These are phyloP conservation scores for Saccharomyces hybrid DNA, from an alignment of 1,139 yeast species.

Conservation along the genomic window DNA sequence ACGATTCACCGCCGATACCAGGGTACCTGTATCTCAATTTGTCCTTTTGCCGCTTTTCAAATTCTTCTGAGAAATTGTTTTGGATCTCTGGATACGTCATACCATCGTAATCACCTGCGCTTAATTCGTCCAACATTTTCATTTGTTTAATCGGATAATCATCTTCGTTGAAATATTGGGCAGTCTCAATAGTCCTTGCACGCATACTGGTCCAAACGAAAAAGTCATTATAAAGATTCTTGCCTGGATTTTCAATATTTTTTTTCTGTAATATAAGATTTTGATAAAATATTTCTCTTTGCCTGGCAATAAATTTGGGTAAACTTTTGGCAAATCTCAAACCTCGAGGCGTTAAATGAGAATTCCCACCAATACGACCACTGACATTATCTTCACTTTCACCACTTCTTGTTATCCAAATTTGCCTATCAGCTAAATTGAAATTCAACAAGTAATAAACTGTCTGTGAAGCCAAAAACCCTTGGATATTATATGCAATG, in stretches of 20 bases:
- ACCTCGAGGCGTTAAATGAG: constrained; percentile 74
- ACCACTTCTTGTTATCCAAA: constrained; percentile 94
- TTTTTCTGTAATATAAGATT: constrained; percentile 16
- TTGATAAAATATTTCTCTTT: constrained; percentile 61
- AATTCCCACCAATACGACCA: constrained; percentile 92
- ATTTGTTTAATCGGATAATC: constrained; percentile 76
- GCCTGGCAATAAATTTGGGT: constrained; percentile 63
- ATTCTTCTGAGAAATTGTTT: constrained; percentile 64
- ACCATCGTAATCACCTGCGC: constrained; percentile 89
- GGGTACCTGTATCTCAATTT: constrained; percentile 85
- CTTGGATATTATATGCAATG: constrained; percentile 84
- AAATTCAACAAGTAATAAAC: constrained; percentile 84
- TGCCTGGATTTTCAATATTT: constrained; percentile 24
- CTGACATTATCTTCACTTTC: constrained; percentile 76
- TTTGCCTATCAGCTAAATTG: constrained; percentile 82
- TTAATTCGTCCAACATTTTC: constrained; percentile 88
- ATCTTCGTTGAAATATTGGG: constrained; percentile 62
- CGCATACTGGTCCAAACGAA: constrained; percentile 94
- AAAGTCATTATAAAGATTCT: constrained; percentile 44
- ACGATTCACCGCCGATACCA: constrained; percentile 96
- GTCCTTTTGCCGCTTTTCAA: constrained; percentile 61
- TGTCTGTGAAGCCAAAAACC: constrained; percentile 88
- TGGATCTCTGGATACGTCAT: constrained; percentile 83
- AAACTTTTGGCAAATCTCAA: constrained; percentile 62
- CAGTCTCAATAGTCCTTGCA: constrained; percentile 68